Base-by-base conservation (phyloP, 257 asterid genomes). In the Solanum bulbocastanum region DNA sequence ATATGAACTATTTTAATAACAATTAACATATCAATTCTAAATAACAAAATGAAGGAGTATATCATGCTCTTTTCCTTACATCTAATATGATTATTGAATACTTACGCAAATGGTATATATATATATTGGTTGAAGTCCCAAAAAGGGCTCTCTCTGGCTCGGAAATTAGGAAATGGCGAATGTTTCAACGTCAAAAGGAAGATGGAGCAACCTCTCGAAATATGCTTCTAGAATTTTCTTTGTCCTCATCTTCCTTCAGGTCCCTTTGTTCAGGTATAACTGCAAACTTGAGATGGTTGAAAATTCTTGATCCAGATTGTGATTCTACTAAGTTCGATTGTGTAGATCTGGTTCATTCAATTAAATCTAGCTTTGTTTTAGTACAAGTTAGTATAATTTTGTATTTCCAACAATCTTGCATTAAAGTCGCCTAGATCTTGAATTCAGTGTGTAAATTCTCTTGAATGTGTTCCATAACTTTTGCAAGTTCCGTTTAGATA, bases 241-340 rank as follows among this genome's bases (percentile, higher is more conserved):
- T 89, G 62, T 94, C 13, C 92, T 96, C 79, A 91, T 97, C 87
- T 83, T 95, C 88, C 92, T 97, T 44, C 99, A 97, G 93, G 91
- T 97, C 68, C 99, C 99, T 33, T 98, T 97, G 78, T 97, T 97
- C 95, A 95, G 98, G 99, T 97, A 87, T 83, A 62, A 32, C 30
- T 23, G 40, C 23, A 52, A 66, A 69, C 15, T 42, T 35, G 42
- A 30, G 37, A 36, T 11, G 30, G 27, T 60, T 60, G 27, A 65
- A 65, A 68, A 62, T 10, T 83, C 35, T 30, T 25, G 69, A 23
- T 35, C 13, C 87, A 9, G 35, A 22, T 73, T 73, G 52, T 37
- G 32, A 74, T 74, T 74, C 82, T 12, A 74, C 46, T 37, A 10
- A 56, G 65, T 56, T 56, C 65, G 65, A 56, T 56, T 56, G 2